Evolutionary conservation across 768 basidiomycete genomes (phyloP), one percentile per base, ranked within the genome.

Genomic region (Lentinula lateritia): DNA sequence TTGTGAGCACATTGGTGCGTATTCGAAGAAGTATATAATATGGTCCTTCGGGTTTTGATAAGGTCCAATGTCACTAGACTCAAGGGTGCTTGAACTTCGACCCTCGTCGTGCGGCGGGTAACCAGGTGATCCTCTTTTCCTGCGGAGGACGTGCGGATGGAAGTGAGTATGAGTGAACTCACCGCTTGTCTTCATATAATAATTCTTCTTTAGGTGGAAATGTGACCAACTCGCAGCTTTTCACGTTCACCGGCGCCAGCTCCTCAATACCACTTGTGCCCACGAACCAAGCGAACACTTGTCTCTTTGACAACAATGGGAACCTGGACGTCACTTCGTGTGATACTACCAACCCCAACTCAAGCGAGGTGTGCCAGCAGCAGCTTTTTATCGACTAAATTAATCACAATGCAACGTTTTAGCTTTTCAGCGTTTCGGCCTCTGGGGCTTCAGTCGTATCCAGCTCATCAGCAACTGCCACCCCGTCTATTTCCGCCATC

Each of bases 71-170:
- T 42, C 42, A 36, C n/a, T 34, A 68, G 67, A 69, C 45, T 39
- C 61, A 67, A 52, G 68, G 66, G 18, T 69, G 68, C 65, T 50
- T 69, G 16, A 69, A 69, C 61, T 67, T 69, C 36, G 68, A 69
- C 57, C 60, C 62, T 28, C 62, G 68, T 20, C 62, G 68, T n/a
- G 64, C 65, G 5, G 56, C 59, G 23, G 68, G 68, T 13, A 61
- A 69, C 64, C 66, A 67, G 52, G 66, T 69, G 45, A 38, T 69
- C 41, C 63, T 69, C 18, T 69, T 69, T 63, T 67, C 68, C 8
- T 69, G 68, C 54, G 68, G 68, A 50, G 68, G 67, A 20, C 67
- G 67, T n/a, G 67, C 67, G 35, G 67, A 68, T 39, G 67, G 67
- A 23, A 42, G 65, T 67, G 38, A 56, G 64, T 65, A 18, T 16